phyloP scores from a whole-genome alignment of 2,329 filamentous ascomycete species.

The Cladosporium sp. region DNA sequence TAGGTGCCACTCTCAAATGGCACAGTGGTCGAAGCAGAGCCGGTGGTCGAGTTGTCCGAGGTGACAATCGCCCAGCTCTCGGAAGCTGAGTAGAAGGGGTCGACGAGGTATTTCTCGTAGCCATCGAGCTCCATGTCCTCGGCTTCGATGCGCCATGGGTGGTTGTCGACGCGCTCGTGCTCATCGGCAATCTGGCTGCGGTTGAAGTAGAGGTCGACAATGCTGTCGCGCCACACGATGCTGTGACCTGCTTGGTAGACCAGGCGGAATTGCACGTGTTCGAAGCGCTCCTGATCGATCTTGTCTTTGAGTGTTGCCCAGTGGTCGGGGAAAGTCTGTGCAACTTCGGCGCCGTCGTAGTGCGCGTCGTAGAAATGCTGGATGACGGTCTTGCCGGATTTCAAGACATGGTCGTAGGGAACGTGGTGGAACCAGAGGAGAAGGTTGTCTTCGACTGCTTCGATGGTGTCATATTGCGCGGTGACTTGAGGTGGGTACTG shows the following conservation, averaged over 20 bases:
- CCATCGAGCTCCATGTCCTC: conserved; percentile 60
- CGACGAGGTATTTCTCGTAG: conserved; percentile 52
- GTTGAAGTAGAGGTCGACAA: conserved; percentile 61
- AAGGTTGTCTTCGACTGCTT: conserved; percentile 63
- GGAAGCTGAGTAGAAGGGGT: conserved; percentile 58
- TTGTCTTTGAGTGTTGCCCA: conserved; percentile 55
- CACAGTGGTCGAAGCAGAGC: conserved; percentile 46
- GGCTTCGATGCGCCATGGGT: conserved; percentile 65
- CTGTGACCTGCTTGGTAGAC: conserved; percentile 65
- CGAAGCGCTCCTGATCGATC: conserved; percentile 58
- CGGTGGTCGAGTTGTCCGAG: conserved; percentile 47
- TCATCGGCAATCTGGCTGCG: conserved; percentile 58
- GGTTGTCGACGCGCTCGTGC: conserved; percentile 52
- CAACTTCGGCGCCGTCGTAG: conserved; percentile 56
- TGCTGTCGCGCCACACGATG: conserved; percentile 66
- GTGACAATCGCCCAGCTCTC: conserved; percentile 55
- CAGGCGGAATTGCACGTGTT: conserved; percentile 56
- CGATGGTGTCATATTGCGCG: conserved; percentile 53
- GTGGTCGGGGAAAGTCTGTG: conserved; percentile 52
- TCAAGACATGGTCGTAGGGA: conserved; percentile 58
- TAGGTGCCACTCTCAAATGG: conserved; percentile 53
- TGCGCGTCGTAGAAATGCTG: conserved; percentile 64
- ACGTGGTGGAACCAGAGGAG: conserved; percentile 74
- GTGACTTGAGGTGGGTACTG: conserved; percentile 63
- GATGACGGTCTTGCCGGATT: conserved; percentile 63